Base-by-base conservation (phyloP, 2,329 filamentous ascomycete species). In the Teratosphaeria destructans region DNA sequence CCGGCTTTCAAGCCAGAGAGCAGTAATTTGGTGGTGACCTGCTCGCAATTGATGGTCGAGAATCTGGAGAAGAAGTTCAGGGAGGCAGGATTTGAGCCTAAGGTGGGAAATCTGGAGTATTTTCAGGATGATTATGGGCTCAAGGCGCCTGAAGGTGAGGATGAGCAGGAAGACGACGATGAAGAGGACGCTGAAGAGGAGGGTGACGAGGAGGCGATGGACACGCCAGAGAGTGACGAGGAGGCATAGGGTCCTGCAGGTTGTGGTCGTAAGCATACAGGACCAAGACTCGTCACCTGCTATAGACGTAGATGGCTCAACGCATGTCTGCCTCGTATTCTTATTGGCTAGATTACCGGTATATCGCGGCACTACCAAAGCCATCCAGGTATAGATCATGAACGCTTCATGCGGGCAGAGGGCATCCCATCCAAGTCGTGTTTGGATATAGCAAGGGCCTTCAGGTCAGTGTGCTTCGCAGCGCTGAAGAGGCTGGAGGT, bases 121-220 rank as follows among this genome's bases (percentile, higher is more conserved):
- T 97, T 95, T 73, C 85, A 95, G 72, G 90, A 96, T 64, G 89
- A 91, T 68, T 97, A 97, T 71, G 93, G 93, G 0, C 76, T 96
- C 54, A 82, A 88, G 71, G 81, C 80, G 2, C 79, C 78, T 2
- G 82, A 81, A 3, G 84, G 81, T 0, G 82, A 84, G 3, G 84
- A 84, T 2, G 83, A 82, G 0, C 79, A 80, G 0, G 79, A 81
- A 0, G 82, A 82, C 0, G 81, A 81, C 0, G 85, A 85, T 0
- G 85, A 85, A 0, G 84, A 85, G 0, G 78, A 79, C 1, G 76
- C 76, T 6, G 75, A 74, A 11, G 73, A 76, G 0, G 81, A 83
- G 27, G 73, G 70, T 6, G 62, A 63, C 5, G 59, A 58, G 12
- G 58, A 58, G 3, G 59, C 23, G 8, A 54, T 54, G 32, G 55